Evolutionary conservation across 805 yeast species (phyloP), one percentile per base, ranked within the genome.

Genomic region (Wickerhamiella shivajii): DNA sequence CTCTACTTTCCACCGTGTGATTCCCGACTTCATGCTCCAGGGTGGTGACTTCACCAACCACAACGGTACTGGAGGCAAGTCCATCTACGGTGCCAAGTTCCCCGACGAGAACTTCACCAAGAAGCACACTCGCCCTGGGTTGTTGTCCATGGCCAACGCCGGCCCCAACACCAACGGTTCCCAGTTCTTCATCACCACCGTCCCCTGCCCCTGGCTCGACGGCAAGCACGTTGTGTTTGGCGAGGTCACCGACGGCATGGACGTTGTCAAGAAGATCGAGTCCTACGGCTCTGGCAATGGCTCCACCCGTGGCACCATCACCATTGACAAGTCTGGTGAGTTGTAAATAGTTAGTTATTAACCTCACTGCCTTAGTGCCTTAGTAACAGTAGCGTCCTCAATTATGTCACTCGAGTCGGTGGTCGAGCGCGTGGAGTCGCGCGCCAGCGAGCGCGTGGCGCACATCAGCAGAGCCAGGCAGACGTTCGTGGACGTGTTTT

Each of bases 81-180:
- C 93, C 23, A 74, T 81, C 47, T 78, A 73, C 57, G 94, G 93
- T 25, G 61, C 60, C 39, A 66, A 64, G 51, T 75, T 83, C 52
- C 64, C 64, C 4, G 95, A 84, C 55, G 96, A 84, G 65, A 80
- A 76, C 72, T 52, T 66, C 62, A 44, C 51, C 54, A 64, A 65
- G 64, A 74, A 60, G 54, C 96, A 87, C 69, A 64, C 66, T 64
- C 66, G 73, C 60, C 74, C 92, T 67, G 69, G 84, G 70, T 63
- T 77, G 61, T 60, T 81, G 53, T 80, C 94, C 43, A 87, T 87
- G 96, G 96, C 96, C 59, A 87, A 87, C 59, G 92, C 96, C 44
- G 96, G 96, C 50, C 93, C 93, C 61, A 80, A 83, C 75, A 81
- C 96, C 65, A 87, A 87, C 66, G 96, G 96, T 38, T 84, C 95